Percentiles rank a stretch among this genome's conserved stretches.
phyloP scores from a whole-genome alignment of 495 filamentous ascomycete genomes.

The Tuber brumale region DNA sequence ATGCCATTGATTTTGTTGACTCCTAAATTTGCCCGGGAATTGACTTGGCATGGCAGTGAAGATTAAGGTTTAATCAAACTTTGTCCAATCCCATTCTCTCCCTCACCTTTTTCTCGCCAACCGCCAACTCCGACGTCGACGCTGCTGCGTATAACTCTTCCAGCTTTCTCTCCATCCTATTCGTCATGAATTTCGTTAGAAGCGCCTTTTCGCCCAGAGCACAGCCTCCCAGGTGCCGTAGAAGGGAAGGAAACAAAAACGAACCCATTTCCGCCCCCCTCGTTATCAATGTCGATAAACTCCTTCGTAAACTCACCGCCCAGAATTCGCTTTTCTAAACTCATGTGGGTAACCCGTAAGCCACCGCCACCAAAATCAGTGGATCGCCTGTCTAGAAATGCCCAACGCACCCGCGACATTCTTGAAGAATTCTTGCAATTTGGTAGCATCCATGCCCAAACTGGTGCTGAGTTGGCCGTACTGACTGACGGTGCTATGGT shows the following conservation, averaged over 20 bases:
- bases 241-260: neutral
- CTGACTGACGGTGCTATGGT: constrained; percentile 18
- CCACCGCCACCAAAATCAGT: neutral
- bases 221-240: too few species aligned
- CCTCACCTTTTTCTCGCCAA: constrained; percentile 20
- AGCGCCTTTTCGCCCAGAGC: neutral
- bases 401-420: constrained; percentile 12
- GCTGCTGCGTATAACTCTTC: constrained; percentile 13
- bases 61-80: constrained; percentile 2
- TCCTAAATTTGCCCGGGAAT: neutral
- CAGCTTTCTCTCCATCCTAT: constrained; percentile 18
- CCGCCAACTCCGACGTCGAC: constrained; percentile 5
- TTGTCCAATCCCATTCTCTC: constrained; percentile 13
- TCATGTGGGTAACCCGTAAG: neutral
- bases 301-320: constrained; percentile 21
- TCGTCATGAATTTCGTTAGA: neutral
- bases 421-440: constrained; percentile 22
- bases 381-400: neutral
- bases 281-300: constrained; percentile 19
- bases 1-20: neutral
- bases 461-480: constrained; percentile 21
- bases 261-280: constrained; percentile 16
- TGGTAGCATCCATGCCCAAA: constrained; percentile 10
- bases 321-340: constrained; percentile 11
- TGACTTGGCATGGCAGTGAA: too few species aligned